phyloP scores from a whole-genome alignment of 768 basidiomycete species.

The Pleurotus citrinopileatus region DNA sequence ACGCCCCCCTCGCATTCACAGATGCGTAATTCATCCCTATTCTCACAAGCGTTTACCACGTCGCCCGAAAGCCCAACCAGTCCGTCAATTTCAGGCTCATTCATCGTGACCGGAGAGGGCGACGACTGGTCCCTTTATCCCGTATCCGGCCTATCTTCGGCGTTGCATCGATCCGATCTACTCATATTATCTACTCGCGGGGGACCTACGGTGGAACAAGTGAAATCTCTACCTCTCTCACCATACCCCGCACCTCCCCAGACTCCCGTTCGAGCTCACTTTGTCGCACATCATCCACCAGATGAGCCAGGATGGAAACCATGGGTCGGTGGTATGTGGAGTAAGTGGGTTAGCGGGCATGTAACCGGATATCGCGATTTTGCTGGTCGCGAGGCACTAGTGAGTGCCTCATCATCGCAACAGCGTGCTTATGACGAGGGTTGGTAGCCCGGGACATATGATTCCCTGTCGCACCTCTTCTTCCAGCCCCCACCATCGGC shows the following conservation, averaged over 20 bases:
- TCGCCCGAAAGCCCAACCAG: constrained; percentile 12
- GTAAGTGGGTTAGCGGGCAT: constrained; percentile 48
- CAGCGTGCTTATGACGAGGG: too few species aligned
- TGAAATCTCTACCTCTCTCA: constrained; percentile 54
- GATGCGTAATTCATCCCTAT: constrained; percentile 20
- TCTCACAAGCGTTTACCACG: constrained; percentile 29
- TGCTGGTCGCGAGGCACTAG: constrained; percentile 55
- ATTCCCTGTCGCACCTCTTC: constrained; percentile 54
- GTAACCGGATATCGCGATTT: constrained; percentile 60
- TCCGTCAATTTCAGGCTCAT: constrained; percentile 39
- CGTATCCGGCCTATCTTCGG: constrained; percentile 45
- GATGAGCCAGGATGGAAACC: constrained; percentile 40
- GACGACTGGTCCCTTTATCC: constrained; percentile 31
- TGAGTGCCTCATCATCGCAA: constrained; percentile 21
- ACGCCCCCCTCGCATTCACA: constrained; percentile 10
- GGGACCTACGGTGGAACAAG: constrained; percentile 17
- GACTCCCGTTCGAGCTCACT: constrained; percentile 48
- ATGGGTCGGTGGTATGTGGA: constrained; percentile 53
- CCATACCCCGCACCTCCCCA: constrained; percentile 55
- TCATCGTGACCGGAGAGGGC: constrained; percentile 37
- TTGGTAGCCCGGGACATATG: constrained; percentile 74
- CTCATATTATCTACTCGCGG: constrained; percentile 34
- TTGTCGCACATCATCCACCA: constrained; percentile 44
- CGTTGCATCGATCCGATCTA: constrained; percentile 59
- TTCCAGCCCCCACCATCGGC: constrained; percentile 53